Evolutionary conservation across 2,329 filamentous ascomycete genomes (phyloP), one percentile per base, ranked within the genome.

Genomic region (Thermomyces lanuginosus): DNA sequence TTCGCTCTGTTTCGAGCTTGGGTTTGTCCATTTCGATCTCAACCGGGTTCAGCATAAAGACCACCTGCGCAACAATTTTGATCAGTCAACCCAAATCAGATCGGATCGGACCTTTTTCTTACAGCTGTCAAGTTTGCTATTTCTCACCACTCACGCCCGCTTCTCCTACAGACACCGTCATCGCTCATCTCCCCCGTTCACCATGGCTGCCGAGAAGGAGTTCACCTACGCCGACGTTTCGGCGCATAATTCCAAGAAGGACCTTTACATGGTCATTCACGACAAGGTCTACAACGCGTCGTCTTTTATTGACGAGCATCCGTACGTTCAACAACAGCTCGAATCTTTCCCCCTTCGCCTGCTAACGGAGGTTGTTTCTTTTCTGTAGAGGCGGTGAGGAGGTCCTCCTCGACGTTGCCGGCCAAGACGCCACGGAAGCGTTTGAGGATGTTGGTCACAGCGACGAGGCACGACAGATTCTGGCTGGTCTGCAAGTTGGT

Each of bases 361-460:
- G 30, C 29, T 15, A 16, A 6, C 12, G 13, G 8, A 20, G 8
- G 18, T 29, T 21, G 21, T 14, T 17, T 30, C 27, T 24, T 30
- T 23, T 32, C 21, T 29, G 39, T 49, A 95, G 89, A 46, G 89
- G 89, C 65, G 89, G 89, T 63, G 89, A 98, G 63, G 89, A 98
- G 64, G 89, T 98, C 44, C 65, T 98, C 37, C 76, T 98, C 43
- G 89, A 98, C 44, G 84, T 95, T 38, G 89, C 68, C 48, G 89
- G 89, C 43, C 84, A 92, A 63, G 89, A 98, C 58, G 78, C 80
- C 47, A 92, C 86, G 45, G 89, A 95, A 63, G 86, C 89, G 36
- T 98, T 98, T 54, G 89, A 98, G 65, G 89, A 98, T 60, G 89
- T 98, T 48, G 89, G 89, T 51, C 89, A 98, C 76, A 91, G 80